Percentiles rank a stretch among this genome's conserved stretches.
Conservation (phyloP, 768 basidiomycete genomes). For the Mycena filopes region DNA sequence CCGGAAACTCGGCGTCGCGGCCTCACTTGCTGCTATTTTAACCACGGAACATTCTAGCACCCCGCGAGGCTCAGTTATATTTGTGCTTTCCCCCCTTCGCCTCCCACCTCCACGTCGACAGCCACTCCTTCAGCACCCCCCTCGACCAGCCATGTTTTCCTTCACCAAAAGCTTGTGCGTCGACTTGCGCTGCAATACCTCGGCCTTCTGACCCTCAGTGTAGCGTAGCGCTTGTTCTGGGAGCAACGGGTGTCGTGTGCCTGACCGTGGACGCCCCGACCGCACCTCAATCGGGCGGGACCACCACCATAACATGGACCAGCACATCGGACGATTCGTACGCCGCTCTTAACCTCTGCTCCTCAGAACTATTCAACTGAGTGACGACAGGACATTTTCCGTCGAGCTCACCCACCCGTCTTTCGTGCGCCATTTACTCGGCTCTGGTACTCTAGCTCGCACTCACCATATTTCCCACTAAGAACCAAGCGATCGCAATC, state of each 20-base stretch:
- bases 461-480: neutral
- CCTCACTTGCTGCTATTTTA: slow-evolving; percentile 1
- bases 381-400: slow-evolving; percentile 8
- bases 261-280: slow-evolving; percentile 4
- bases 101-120: neutral
- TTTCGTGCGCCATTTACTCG: neutral
- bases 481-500: slow-evolving; percentile 20
- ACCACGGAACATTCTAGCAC: neutral
- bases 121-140: neutral
- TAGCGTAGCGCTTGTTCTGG: neutral
- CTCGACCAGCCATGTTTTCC: slow-evolving; percentile 13
- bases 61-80: neutral
- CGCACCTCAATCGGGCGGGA: slow-evolving; percentile 5
- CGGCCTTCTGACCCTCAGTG: neutral
- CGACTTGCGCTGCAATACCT: neutral
- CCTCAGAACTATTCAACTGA: neutral
- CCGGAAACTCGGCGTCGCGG: too few species aligned
- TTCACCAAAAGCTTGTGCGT: slow-evolving; percentile 2
- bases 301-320: slow-evolving; percentile 19
- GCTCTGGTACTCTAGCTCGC: too few species aligned
- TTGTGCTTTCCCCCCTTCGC: neutral
- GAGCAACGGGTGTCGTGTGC: neutral
- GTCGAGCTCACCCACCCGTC: slow-evolving; percentile 18
- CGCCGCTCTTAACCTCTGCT: neutral
- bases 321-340: slow-evolving; percentile 18